Conservation (phyloP, 2,329 filamentous ascomycete genomes). For the Chrysoporthe puriensis region DNA sequence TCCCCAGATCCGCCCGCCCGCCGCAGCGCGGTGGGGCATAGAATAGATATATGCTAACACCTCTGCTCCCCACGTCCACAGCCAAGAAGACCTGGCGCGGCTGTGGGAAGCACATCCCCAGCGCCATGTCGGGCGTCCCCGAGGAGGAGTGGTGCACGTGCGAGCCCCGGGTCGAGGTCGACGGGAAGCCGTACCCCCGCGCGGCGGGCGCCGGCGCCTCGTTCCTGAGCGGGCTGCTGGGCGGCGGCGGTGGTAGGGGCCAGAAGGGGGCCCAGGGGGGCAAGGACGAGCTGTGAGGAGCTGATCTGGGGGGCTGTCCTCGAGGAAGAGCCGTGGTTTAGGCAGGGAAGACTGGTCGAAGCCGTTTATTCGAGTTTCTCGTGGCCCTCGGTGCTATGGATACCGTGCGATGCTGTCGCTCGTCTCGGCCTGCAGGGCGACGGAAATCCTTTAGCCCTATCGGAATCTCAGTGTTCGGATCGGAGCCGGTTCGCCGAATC, state of each 20-base stretch:
- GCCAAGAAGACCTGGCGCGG: constrained; percentile 55
- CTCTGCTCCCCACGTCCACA: constrained; percentile 30
- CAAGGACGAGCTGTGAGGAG: constrained; percentile 27
- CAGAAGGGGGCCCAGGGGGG: constrained; percentile 26
- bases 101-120: constrained; percentile 51
- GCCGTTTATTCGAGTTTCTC: background rate
- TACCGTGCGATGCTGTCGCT: too few relatives aligned
- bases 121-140: constrained; percentile 48
- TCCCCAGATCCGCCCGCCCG: too few relatives aligned
- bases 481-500: background rate
- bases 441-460: too few relatives aligned
- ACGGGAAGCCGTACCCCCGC: constrained; percentile 51
- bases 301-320: too few relatives aligned
- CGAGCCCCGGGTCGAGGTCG: constrained; percentile 46
- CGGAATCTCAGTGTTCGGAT: background rate
- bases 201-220: constrained; percentile 45
- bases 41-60: background rate
- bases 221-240: constrained; percentile 38
- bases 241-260: constrained; percentile 4
- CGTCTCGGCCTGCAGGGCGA: too few relatives aligned
- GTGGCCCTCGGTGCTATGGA: background rate
- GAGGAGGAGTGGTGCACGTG: constrained; percentile 54
- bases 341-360: too few relatives aligned
- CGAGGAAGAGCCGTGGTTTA: too few relatives aligned
- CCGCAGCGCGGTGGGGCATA: too few relatives aligned